A percentile compares a stretch with the other conserved stretches of the same genome.
Conservation (phyloP, 225 moss, liverwort and hornwort species). For the Physcomitrium patens region DNA sequence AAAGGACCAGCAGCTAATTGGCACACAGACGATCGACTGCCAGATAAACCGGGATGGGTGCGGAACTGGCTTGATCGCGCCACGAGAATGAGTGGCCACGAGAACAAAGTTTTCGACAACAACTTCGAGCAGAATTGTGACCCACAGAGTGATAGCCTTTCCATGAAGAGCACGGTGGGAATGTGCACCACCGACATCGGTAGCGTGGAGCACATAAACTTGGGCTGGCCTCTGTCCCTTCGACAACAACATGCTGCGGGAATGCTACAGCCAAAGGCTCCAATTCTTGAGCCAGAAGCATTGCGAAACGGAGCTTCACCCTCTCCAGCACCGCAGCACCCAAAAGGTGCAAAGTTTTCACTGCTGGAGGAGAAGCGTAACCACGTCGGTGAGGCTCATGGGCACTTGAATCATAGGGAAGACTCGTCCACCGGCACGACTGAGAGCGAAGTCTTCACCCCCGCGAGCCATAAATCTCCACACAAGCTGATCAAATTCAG, state of each 20-base stretch:
- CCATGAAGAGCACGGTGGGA: constrained; percentile 63
- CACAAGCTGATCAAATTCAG: neutral
- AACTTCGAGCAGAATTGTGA: constrained; percentile 31
- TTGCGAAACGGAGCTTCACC: constrained; percentile 21
- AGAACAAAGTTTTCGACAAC: constrained; percentile 38
- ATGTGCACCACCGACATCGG: constrained; percentile 66
- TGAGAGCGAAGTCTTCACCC: constrained; percentile 20
- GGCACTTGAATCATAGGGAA: constrained; percentile 3
- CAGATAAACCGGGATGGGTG: constrained; percentile 64
- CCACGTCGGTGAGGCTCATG: neutral
- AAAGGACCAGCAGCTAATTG: constrained; percentile 24
- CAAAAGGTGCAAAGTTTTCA: neutral
- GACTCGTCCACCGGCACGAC: constrained; percentile 39
- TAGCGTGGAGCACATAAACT: constrained; percentile 36
- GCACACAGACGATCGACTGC: constrained; percentile 44
- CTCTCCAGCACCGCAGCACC: neutral
- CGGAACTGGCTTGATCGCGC: constrained; percentile 66
- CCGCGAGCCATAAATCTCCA: constrained; percentile 32
- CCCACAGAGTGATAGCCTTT: constrained; percentile 54
- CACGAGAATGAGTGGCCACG: constrained; percentile 48
- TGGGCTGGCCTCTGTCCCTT: constrained; percentile 66
- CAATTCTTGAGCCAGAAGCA: constrained; percentile 21
- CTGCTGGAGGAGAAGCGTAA: neutral
- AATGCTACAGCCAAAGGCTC: constrained; percentile 32
- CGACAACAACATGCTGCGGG: constrained; percentile 64